phyloP scores from a whole-genome alignment of 148 eudicot species.

The Fagopyrum homotropicum region DNA sequence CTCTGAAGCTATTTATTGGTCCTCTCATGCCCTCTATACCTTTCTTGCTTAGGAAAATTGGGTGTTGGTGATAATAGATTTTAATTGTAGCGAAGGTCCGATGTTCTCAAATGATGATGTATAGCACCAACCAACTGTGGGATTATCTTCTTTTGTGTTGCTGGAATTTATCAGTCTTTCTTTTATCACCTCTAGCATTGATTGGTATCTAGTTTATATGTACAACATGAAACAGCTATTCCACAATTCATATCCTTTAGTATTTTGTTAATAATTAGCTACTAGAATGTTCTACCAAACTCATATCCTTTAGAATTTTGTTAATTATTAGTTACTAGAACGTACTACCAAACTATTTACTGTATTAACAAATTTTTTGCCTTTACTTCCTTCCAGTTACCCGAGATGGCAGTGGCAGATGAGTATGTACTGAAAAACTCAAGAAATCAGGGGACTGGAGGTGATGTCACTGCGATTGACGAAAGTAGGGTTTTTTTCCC shows the following conservation, averaged over 20 bases:
- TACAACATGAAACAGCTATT: background rate
- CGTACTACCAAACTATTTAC: background rate
- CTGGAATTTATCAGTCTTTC: too few species aligned
- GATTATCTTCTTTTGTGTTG: too few species aligned
- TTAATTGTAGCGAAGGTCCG: background rate
- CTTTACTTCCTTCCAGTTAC: slow-evolving; percentile 28
- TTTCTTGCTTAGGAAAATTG: background rate
- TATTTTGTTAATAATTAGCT: background rate
- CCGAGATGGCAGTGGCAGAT: slow-evolving; percentile 43
- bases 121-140: background rate
- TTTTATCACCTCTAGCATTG: background rate
- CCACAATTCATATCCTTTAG: background rate
- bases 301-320: background rate
- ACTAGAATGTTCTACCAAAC: background rate
- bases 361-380: background rate
- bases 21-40: too few species aligned
- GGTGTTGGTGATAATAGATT: background rate
- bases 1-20: background rate
- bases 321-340: background rate
- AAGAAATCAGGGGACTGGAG: slow-evolving; percentile 54
- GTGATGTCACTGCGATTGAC: slow-evolving; percentile 42
- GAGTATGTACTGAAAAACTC: slow-evolving; percentile 51
- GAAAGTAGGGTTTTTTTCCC: slow-evolving; percentile 51
- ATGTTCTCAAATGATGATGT: background rate
- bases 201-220: background rate